A percentile compares a stretch with the other conserved stretches of the same genome.
These are phyloP conservation scores for Antitrichia curtipendula DNA, from an alignment of 225 moss, liverwort and hornwort genomes.

Conservation along the genomic window DNA sequence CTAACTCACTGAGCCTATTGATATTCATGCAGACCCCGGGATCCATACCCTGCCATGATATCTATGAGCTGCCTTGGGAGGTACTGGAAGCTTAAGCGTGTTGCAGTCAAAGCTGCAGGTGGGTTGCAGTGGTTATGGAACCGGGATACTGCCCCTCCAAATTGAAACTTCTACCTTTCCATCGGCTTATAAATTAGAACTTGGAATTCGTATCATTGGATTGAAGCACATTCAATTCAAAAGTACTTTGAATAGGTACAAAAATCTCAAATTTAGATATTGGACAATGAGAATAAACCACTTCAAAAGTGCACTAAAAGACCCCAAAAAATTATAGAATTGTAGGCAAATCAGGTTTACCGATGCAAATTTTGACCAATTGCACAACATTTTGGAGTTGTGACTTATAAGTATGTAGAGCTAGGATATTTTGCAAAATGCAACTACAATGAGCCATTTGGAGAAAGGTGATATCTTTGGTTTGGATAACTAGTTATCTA, in stretches of 20 bases:
- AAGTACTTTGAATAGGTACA: no score
- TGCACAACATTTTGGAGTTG: neutral
- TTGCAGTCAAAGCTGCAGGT: neutral
- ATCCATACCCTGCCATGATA: neutral
- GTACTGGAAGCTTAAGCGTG: neutral
- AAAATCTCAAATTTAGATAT: neutral
- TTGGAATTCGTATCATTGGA: neutral
- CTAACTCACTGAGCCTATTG: neutral
- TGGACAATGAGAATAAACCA: rapidly evolving
- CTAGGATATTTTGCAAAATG: neutral
- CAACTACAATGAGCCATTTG: neutral
- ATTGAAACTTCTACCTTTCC: neutral
- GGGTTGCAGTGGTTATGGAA: no score
- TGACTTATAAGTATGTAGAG: neutral
- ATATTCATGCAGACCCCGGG: neutral
- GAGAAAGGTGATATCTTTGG: neutral
- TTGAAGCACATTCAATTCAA: neutral
- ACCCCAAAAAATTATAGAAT: no score
- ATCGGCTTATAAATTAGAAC: neutral
- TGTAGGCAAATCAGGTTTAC: neutral
- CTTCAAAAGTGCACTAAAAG: neutral
- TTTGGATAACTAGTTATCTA: neutral
- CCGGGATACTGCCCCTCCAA: no score
- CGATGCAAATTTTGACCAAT: neutral
- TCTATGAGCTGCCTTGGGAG: neutral